Percentiles rank a stretch among this genome's conserved stretches.
Conservation (phyloP, 768 basidiomycete species). For the Ramaria rubella region DNA sequence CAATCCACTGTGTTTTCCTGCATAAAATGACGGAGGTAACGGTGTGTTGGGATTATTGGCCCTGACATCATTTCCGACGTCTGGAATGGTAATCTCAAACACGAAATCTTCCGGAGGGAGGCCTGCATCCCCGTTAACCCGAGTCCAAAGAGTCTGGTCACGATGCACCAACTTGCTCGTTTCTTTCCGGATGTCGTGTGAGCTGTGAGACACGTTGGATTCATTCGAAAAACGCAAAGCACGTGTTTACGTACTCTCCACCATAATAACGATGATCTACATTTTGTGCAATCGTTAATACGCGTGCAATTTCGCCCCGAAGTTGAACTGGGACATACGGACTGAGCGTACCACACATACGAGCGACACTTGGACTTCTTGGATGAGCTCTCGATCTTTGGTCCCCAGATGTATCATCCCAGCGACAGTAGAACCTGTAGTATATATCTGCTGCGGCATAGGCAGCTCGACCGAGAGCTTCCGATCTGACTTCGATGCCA, state of each 20-base stretch:
- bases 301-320: too few species aligned
- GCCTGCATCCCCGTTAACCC: neutral
- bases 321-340: neutral
- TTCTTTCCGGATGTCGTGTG: neutral
- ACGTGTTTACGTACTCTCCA: neutral
- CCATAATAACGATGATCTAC: slow-evolving; percentile 1
- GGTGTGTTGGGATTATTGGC: neutral
- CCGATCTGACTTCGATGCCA: neutral
- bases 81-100: neutral
- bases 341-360: slow-evolving; percentile 1
- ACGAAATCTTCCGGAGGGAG: neutral
- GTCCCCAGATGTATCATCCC: slow-evolving; percentile 4
- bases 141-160: slow-evolving; percentile 3
- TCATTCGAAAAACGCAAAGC: neutral
- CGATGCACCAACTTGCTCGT: neutral
- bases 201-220: neutral
- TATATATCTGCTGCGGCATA: neutral
- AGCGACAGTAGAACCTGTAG: neutral
- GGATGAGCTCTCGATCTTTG: neutral
- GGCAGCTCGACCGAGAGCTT: slow-evolving; percentile 1
- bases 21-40: slow-evolving; percentile 2
- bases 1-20: neutral
- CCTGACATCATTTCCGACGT: neutral
- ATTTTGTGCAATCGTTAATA: neutral
- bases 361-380: slow-evolving; percentile 1